Percentiles rank a stretch among this genome's conserved stretches.
These are phyloP conservation scores for Alternaria brassicae DNA, from an alignment of 2,329 filamentous ascomycete genomes.

Conservation along the genomic window DNA sequence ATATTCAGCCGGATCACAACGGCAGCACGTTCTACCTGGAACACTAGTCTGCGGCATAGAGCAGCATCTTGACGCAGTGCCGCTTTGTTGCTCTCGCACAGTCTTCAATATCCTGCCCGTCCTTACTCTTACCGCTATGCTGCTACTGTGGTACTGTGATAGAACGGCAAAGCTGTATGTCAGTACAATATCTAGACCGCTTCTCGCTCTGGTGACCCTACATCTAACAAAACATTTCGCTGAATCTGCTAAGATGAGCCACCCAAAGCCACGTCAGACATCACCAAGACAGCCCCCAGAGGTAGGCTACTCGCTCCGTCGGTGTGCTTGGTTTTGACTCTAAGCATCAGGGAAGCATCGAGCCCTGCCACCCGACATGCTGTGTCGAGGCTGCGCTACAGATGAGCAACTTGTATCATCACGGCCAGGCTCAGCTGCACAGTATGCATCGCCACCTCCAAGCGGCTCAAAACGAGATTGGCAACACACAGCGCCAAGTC, in stretches of 20 bases:
- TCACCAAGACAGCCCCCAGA: neutral
- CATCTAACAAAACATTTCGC: neutral
- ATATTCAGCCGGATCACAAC: neutral
- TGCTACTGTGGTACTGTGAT: neutral
- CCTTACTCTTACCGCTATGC: neutral
- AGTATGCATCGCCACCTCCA: neutral
- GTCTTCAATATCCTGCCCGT: neutral
- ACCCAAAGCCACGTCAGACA: neutral
- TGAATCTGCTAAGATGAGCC: neutral
- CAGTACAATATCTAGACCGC: slow-evolving; percentile 1
- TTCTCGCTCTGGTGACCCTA: slow-evolving; percentile 1
- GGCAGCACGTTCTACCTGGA: neutral
- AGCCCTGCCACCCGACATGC: slow-evolving; percentile 1
- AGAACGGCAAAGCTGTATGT: neutral
- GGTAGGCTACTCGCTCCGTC: neutral
- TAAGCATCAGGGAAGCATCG: neutral
- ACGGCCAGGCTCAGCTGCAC: slow-evolving; percentile 4
- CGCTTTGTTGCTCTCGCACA: neutral
- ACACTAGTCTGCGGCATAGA: neutral
- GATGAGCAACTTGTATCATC: slow-evolving; percentile 4
- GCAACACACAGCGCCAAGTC: neutral
- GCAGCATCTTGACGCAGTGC: neutral
- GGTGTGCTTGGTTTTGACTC: neutral
- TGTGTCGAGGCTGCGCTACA: slow-evolving; percentile 6
- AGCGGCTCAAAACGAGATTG: neutral